These are phyloP conservation scores for Dichomitus squalens DNA, from an alignment of 1,284 basidiomycete species.

Conservation along the genomic window DNA sequence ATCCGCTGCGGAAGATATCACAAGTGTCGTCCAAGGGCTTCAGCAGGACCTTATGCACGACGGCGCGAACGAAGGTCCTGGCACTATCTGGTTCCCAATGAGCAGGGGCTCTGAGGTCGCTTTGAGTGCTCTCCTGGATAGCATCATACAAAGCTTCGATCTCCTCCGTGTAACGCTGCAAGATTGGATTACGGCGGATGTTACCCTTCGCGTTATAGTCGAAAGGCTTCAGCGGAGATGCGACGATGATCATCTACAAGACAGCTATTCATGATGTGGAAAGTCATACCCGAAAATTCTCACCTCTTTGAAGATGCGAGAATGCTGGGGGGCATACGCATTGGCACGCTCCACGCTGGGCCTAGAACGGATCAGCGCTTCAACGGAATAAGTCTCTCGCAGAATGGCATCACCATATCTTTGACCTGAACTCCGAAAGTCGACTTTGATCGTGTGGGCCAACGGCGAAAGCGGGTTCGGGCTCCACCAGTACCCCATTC, in stretches of 20 bases:
- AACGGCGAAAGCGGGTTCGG: conserved; percentile 26
- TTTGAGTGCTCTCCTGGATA: conserved; percentile 27
- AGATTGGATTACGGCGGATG: conserved; percentile 26
- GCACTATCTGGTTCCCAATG: conserved; percentile 29
- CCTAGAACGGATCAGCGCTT: conserved; percentile 18
- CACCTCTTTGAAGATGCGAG: conserved; percentile 39
- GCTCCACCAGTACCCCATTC: conserved; percentile 40
- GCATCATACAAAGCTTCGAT: conserved; percentile 29
- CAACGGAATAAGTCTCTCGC: background rate
- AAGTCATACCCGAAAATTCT: background rate
- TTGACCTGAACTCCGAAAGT: conserved; percentile 30
- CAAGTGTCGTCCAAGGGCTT: conserved; percentile 32
- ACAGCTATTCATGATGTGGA: background rate
- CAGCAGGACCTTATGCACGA: conserved; percentile 31
- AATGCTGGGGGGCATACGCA: conserved; percentile 36
- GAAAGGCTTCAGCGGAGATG: conserved; percentile 33
- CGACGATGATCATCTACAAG: conserved; percentile 34
- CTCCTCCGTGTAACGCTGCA: conserved; percentile 31
- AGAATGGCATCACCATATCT: conserved; percentile 32
- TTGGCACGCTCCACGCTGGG: conserved; percentile 36
- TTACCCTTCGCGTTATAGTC: conserved; percentile 34
- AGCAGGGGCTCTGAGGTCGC: conserved; percentile 26
- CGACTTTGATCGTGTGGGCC: conserved; percentile 28
- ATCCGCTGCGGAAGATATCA: conserved; percentile 45
- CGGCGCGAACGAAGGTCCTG: conserved; percentile 31